Evolutionary conservation across 805 yeast genomes (phyloP), one percentile per base, ranked within the genome.

Genomic region (Tetrapisispora taiwanensis): DNA sequence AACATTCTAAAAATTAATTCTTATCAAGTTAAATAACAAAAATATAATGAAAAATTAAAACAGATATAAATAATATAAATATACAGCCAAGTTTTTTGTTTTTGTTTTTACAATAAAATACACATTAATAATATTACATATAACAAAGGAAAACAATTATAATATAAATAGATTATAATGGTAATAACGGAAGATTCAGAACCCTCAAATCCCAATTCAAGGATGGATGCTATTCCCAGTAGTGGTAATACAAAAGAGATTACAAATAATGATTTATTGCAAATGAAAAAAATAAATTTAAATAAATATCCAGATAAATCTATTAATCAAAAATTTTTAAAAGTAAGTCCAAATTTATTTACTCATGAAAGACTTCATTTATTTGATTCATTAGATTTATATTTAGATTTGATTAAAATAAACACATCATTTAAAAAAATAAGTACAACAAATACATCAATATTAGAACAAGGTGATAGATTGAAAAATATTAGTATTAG

Each of bases 401-500:
- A 63, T 46, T 50, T 58, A 3, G 48, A 59, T 7, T 43, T 63
- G 41, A 52, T 60, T 26, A 50, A 52, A 31, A 49, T 52, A 32
- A 48, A 55, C 30, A 47, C 50, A 14, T 10, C 17, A 8, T 37
- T 28, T 26, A 27, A 26, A 37, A 37, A 37, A 18, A 7, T 26
- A 3, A 27, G n/a, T 14, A 36, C 30, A 15, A 18, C 17, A 30
- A 6, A 34, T 28, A 20, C 14, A 10, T 22, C 34, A 10, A 46
- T 46, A 14, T 44, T 56, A 26, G 65, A 63, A 44, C 58, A 62
- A 34, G 68, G 68, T 22, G 59, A 55, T 43, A 46, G 68, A 36
- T 43, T 63, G 44, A 53, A 55, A 19, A 63, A 63, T 45, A 49
- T 63, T 4, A 57, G 64, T 22, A 58, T 62, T 60, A 50, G 68